Percentiles rank a stretch among this genome's conserved stretches.
Conservation (phyloP, 83 land plant genomes). For the Picea mariana region DNA sequence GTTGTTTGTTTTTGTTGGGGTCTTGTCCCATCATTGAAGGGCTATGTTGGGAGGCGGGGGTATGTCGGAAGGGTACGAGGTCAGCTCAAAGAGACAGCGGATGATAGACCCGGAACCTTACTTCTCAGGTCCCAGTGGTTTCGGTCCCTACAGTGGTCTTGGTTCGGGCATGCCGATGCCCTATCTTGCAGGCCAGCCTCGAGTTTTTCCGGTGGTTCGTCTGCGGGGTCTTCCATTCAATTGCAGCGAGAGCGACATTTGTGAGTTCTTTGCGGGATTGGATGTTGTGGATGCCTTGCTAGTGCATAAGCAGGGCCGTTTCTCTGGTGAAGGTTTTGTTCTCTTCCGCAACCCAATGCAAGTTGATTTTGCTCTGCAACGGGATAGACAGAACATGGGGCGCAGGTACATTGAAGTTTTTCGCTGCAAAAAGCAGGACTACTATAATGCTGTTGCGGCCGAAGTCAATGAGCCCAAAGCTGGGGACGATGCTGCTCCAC, state of each 20-base stretch:
- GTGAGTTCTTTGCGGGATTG: constrained; percentile 87
- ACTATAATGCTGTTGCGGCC: constrained; percentile 81
- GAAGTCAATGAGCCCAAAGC: constrained; percentile 56
- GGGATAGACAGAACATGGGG: constrained; percentile 87
- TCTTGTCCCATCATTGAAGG: constrained; percentile 27
- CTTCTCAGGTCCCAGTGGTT: constrained; percentile 24
- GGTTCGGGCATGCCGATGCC: constrained; percentile 5
- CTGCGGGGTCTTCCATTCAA: constrained; percentile 89
- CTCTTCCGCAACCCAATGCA: constrained; percentile 78
- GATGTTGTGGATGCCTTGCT: constrained; percentile 86
- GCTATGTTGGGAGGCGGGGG: constrained; percentile 49
- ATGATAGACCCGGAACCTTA: constrained; percentile 49
- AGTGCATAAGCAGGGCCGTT: constrained; percentile 75
- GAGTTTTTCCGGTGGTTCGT: constrained; percentile 84
- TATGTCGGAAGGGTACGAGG: constrained; percentile 63
- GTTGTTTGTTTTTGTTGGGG: constrained; percentile 41
- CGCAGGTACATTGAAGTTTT: constrained; percentile 88
- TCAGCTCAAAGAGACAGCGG: constrained; percentile 73
- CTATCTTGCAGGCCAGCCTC: constrained; percentile 39
- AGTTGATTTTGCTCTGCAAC: constrained; percentile 78
- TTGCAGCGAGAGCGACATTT: constrained; percentile 77
- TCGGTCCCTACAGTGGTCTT: constrained; percentile 1
- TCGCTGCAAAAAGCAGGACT: constrained; percentile 86
- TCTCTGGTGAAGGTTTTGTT: constrained; percentile 89
- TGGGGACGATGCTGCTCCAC: constrained; percentile 22